These are phyloP conservation scores for Globisporangium emineosum DNA, from an alignment of 352 stramenopile species.

Conservation along the genomic window DNA sequence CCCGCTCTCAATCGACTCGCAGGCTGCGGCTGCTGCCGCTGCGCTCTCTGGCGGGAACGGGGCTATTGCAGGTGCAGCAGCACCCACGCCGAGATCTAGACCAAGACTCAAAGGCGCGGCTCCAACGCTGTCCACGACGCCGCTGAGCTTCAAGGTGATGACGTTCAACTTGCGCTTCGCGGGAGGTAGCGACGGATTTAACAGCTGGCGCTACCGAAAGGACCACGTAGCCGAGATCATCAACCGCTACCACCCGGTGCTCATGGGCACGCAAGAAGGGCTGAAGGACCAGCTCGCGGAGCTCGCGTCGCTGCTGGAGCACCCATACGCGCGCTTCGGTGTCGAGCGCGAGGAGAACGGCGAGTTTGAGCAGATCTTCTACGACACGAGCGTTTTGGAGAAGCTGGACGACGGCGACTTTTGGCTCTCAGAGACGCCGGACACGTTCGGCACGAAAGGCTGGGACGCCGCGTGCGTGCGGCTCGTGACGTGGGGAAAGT, in stretches of 20 bases:
- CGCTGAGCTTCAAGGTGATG: conserved; percentile 70
- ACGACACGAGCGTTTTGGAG: conserved; percentile 52
- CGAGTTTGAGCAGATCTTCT: conserved; percentile 85
- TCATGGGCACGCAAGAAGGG: conserved; percentile 77
- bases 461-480: conserved; percentile 70
- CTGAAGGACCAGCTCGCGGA: conserved; percentile 65
- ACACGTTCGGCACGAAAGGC: conserved; percentile 47
- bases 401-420: conserved; percentile 63
- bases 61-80: not conserved
- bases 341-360: conserved; percentile 66
- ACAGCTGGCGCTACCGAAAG: conserved; percentile 70
- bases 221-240: conserved; percentile 74
- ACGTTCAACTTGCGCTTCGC: conserved; percentile 84
- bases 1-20: conserved; percentile 28
- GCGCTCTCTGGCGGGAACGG: conserved; percentile 25
- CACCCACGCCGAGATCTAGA: not conserved
- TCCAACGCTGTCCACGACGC: conserved; percentile 27
- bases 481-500: conserved; percentile 72
- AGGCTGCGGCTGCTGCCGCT: conserved; percentile 28
- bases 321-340: conserved; percentile 72
- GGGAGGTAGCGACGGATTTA: conserved; percentile 53
- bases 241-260: conserved; percentile 62
- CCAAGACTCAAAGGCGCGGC: conserved; percentile 42
- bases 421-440: conserved; percentile 72
- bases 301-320: conserved; percentile 43